Evolutionary conservation across 148 eudicot species (phyloP).

Genomic region (Camellia japonica): DNA sequence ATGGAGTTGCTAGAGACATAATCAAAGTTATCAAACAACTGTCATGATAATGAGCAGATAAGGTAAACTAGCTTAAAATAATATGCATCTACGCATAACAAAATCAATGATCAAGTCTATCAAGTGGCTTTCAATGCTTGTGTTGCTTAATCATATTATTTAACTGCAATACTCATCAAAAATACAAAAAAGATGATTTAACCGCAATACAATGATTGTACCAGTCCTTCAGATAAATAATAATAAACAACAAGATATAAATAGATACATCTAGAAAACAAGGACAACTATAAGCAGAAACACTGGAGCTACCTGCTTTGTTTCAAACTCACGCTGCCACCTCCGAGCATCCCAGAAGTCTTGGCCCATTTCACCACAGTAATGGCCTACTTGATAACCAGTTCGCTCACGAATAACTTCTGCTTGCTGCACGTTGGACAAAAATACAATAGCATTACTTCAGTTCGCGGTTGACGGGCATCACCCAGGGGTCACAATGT

Average conservation of each 20-base stretch:
- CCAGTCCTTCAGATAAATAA: neutral
- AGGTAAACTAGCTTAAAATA: neutral
- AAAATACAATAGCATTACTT: neutral
- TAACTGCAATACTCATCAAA: neutral
- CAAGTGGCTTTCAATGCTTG: neutral
- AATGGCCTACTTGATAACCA: constrained; percentile 90
- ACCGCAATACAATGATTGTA: neutral
- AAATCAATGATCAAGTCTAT: neutral
- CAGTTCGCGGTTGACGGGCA: constrained; percentile 4
- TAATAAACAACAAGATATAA: neutral
- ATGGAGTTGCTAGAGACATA: neutral
- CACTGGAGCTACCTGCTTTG: constrained; percentile 62
- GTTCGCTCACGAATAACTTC: constrained; percentile 95
- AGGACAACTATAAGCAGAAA: too few relatives aligned
- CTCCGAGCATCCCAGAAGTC: constrained; percentile 96
- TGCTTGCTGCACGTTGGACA: constrained; percentile 69
- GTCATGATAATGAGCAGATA: neutral
- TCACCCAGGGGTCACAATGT: neutral
- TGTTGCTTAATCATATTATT: neutral
- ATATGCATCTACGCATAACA: neutral
- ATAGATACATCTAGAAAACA: neutral
- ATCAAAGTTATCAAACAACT: neutral
- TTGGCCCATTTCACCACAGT: constrained; percentile 99
- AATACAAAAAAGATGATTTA: too few relatives aligned
- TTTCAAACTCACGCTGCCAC: constrained; percentile 98